Conservation (phyloP, 1,139 yeast species). For the Diutina rugosa region DNA sequence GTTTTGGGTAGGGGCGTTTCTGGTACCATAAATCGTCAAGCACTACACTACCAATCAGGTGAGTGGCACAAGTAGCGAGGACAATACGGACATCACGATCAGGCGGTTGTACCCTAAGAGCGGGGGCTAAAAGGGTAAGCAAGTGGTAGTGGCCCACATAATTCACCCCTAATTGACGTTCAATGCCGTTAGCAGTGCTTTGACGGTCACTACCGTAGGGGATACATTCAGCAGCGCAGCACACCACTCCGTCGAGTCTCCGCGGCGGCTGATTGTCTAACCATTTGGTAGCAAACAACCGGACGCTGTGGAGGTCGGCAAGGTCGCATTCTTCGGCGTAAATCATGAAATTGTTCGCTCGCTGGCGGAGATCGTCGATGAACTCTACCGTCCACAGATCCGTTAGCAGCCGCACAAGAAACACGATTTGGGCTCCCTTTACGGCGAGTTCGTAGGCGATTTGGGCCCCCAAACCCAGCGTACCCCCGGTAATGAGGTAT, state of each 20-base stretch:
- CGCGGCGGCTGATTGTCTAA: conserved; percentile 84
- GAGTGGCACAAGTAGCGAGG: conserved; percentile 63
- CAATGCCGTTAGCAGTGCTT: conserved; percentile 71
- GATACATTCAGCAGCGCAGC: conserved; percentile 74
- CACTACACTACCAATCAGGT: conserved; percentile 58
- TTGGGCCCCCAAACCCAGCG: conserved; percentile 79
- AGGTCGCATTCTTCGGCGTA: conserved; percentile 87
- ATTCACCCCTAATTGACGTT: conserved; percentile 71
- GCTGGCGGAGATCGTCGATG: conserved; percentile 62
- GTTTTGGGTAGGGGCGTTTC: conserved; percentile 43
- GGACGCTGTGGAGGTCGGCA: conserved; percentile 57
- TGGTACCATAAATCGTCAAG: conserved; percentile 58
- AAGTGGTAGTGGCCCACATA: conserved; percentile 74
- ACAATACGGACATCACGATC: conserved; percentile 85
- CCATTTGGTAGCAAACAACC: conserved; percentile 92
- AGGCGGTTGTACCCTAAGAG: conserved; percentile 79
- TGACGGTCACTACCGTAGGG: conserved; percentile 56
- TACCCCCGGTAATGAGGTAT: conserved; percentile 67
- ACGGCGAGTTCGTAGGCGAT: conserved; percentile 62
- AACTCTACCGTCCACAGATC: conserved; percentile 76
- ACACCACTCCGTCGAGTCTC: conserved; percentile 74
- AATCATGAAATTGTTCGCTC: conserved; percentile 57
- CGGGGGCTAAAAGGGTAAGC: conserved; percentile 65
- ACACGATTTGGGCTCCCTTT: conserved; percentile 76
- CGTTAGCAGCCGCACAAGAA: conserved; percentile 50